phyloP scores from a whole-genome alignment of 225 moss, liverwort and hornwort genomes.

The Rhytidiadelphus loreus region DNA sequence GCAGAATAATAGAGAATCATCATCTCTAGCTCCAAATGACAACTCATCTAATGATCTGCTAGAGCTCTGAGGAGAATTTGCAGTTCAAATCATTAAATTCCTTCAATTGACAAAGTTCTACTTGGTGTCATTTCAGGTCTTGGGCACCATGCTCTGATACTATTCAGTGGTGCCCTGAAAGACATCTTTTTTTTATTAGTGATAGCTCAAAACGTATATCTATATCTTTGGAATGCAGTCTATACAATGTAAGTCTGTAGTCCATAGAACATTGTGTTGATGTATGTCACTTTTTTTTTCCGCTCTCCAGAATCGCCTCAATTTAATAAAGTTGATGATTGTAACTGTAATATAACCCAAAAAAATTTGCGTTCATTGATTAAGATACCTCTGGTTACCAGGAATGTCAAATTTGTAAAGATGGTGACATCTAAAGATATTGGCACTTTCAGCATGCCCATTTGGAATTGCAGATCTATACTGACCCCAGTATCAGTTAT shows the following conservation, averaged over 20 bases:
- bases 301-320: fast-evolving
- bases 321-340: neutral
- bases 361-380: neutral
- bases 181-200: neutral
- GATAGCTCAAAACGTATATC: neutral
- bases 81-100: neutral
- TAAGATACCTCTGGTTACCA: too few species aligned
- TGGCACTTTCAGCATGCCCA: neutral
- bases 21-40: neutral
- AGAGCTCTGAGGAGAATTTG: neutral
- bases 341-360: too few species aligned
- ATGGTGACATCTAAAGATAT: neutral
- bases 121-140: neutral
- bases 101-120: neutral
- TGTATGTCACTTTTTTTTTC: neutral
- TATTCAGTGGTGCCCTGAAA: neutral
- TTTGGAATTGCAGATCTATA: neutral
- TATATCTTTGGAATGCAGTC: too few species aligned
- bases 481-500: neutral
- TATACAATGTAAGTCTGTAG: too few species aligned
- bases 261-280: neutral
- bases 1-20: neutral
- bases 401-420: neutral
- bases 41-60: neutral
- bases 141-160: neutral